Percentiles rank a stretch among this genome's conserved stretches.
Conservation (phyloP, 129 eudicot genomes). For the Deinandra increscens region DNA sequence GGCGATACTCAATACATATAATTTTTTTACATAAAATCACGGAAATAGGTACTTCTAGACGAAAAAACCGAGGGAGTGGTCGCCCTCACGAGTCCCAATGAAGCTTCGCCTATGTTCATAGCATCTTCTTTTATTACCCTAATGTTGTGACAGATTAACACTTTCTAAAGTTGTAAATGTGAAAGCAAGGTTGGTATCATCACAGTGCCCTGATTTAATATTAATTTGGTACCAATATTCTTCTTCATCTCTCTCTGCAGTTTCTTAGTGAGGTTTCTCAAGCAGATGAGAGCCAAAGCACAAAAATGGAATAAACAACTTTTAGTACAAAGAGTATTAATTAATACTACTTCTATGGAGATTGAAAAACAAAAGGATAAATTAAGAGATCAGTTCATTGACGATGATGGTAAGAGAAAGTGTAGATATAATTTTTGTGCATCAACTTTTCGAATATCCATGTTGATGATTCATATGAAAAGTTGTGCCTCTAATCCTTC, state of each 20-base stretch:
- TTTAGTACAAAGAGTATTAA: not conserved
- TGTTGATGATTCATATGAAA: not conserved
- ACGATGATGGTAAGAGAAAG: not conserved
- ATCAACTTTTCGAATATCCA: not conserved
- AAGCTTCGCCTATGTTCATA: too few relatives aligned
- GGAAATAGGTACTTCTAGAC: too few relatives aligned
- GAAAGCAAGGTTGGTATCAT: not conserved
- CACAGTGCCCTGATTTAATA: too few relatives aligned
- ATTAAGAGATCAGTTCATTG: not conserved
- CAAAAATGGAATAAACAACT: not conserved
- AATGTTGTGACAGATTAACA: too few relatives aligned
- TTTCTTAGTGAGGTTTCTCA: not conserved
- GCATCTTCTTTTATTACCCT: too few relatives aligned
- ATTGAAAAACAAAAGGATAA: not conserved
- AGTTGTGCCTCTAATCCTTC: too few relatives aligned
- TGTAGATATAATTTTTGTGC: not conserved
- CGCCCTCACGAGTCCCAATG: too few relatives aligned
- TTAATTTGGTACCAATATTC: not conserved
- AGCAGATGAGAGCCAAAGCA: constrained; percentile 5
- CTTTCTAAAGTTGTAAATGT: not conserved
- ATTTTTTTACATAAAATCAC: too few relatives aligned
- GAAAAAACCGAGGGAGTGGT: too few relatives aligned
- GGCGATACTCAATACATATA: too few relatives aligned
- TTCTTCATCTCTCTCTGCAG: not conserved
- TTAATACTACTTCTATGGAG: not conserved